Conservation (phyloP, 2,329 filamentous ascomycete genomes). For the Chaetomium globosum region DNA sequence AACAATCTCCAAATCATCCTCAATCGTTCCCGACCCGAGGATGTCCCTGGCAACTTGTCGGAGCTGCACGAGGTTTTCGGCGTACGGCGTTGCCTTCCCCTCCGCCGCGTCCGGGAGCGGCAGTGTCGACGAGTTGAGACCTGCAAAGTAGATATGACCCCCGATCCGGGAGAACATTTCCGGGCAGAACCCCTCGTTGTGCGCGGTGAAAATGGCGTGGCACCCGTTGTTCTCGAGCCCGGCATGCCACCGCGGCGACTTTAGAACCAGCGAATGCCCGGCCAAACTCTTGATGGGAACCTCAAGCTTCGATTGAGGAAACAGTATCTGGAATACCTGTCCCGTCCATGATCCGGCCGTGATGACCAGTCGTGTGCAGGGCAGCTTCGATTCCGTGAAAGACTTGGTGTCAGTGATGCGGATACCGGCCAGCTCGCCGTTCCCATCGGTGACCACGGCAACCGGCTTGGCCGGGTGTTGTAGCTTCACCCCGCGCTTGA, state of each 20-base stretch:
- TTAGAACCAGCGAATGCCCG: constrained; percentile 72
- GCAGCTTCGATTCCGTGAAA: constrained; percentile 52
- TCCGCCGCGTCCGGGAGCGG: constrained; percentile 59
- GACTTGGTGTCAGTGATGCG: constrained; percentile 51
- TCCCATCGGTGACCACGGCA: constrained; percentile 54
- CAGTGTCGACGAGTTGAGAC: constrained; percentile 64
- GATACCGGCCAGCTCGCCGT: constrained; percentile 56
- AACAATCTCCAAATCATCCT: constrained; percentile 62
- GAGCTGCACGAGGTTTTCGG: constrained; percentile 53
- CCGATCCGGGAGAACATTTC: constrained; percentile 70
- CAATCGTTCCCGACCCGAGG: constrained; percentile 45
- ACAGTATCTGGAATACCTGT: constrained; percentile 65
- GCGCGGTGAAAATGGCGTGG: constrained; percentile 70
- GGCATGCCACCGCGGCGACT: constrained; percentile 57
- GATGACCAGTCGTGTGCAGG: constrained; percentile 67
- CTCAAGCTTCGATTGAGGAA: constrained; percentile 55
- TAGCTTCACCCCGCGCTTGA: constrained; percentile 63
- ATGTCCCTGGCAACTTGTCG: constrained; percentile 53
- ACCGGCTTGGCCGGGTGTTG: constrained; percentile 65
- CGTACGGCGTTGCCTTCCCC: constrained; percentile 53
- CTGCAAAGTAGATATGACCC: constrained; percentile 72
- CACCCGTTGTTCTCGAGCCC: constrained; percentile 53
- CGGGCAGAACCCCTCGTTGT: constrained; percentile 62
- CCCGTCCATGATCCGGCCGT: constrained; percentile 73
- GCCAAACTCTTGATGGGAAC: constrained; percentile 66